Conservation (phyloP, 169 alveolate genomes). For the Plasmodium relictum region DNA sequence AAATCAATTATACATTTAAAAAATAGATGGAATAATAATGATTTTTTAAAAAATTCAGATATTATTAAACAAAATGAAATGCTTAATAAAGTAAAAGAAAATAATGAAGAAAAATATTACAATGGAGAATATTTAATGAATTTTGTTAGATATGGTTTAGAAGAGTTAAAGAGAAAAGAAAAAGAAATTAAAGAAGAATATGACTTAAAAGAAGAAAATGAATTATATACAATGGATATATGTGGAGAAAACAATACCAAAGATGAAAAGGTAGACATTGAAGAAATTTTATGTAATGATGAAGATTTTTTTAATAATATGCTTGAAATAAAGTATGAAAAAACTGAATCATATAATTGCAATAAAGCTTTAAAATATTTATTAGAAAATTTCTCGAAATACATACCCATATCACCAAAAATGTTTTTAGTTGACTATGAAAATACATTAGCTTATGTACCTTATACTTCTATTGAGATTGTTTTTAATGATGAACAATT, state of each 20-base stretch:
- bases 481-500: slow-evolving; percentile 88
- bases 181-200: slow-evolving; percentile 60
- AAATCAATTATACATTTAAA: slow-evolving; percentile 73
- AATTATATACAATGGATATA: slow-evolving; percentile 64
- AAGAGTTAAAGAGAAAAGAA: slow-evolving; percentile 56
- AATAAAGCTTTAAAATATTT: slow-evolving; percentile 74
- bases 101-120: slow-evolving; percentile 43
- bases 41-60: slow-evolving; percentile 37
- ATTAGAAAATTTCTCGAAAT: slow-evolving; percentile 78
- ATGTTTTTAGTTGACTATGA: slow-evolving; percentile 80
- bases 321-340: slow-evolving; percentile 76
- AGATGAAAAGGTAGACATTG: slow-evolving; percentile 71
- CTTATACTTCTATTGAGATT: slow-evolving; percentile 88
- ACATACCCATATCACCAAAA: slow-evolving; percentile 82
- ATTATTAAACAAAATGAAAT: slow-evolving; percentile 43
- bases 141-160: slow-evolving; percentile 61
- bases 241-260: slow-evolving; percentile 59
- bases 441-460: slow-evolving; percentile 85
- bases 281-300: slow-evolving; percentile 58
- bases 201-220: slow-evolving; percentile 65
- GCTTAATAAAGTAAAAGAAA: slow-evolving; percentile 27
- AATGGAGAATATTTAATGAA: slow-evolving; percentile 62
- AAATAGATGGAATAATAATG: slow-evolving; percentile 62
- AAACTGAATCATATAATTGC: slow-evolving; percentile 65
- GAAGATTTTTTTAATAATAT: slow-evolving; percentile 66